phyloP scores from a whole-genome alignment of 768 basidiomycete genomes.

The Termitomyces heimii region DNA sequence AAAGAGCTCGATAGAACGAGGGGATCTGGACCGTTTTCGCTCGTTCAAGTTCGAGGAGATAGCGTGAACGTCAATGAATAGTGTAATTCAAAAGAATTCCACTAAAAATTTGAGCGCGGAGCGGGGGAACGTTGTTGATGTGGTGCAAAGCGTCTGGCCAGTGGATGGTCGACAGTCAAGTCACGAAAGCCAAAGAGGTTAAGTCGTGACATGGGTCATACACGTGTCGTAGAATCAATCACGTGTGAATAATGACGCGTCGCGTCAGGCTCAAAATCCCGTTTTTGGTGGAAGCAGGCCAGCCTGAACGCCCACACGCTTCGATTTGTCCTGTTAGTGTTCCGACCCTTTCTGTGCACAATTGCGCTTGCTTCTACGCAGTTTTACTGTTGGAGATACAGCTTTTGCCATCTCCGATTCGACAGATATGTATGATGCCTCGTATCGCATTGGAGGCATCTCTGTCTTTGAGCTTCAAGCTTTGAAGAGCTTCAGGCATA shows the following conservation, averaged over 20 bases:
- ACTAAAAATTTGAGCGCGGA: not conserved
- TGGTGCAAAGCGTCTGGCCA: conserved; percentile 7
- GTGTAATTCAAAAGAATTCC: not conserved
- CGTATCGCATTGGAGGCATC: too few relatives aligned
- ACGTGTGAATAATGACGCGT: not conserved
- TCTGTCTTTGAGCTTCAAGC: not conserved
- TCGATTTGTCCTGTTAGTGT: not conserved
- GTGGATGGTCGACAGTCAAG: not conserved
- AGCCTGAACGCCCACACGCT: not conserved
- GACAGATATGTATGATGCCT: not conserved
- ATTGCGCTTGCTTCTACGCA: not conserved
- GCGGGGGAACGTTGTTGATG: not conserved
- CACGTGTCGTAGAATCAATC: not conserved
- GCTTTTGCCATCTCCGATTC: not conserved
- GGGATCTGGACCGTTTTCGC: conserved; percentile 6
- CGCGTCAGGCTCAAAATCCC: not conserved
- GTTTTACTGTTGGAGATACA: not conserved
- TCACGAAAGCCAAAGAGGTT: not conserved
- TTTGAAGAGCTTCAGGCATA: too few relatives aligned
- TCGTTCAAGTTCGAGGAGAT: conserved; percentile 8
- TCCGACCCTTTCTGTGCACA: not conserved
- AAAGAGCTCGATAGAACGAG: not conserved
- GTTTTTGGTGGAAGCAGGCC: not conserved
- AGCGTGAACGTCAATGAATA: not conserved
- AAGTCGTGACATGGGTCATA: not conserved